phyloP scores from a whole-genome alignment of 2,329 filamentous ascomycete genomes.

The Alternaria triticimaculans region DNA sequence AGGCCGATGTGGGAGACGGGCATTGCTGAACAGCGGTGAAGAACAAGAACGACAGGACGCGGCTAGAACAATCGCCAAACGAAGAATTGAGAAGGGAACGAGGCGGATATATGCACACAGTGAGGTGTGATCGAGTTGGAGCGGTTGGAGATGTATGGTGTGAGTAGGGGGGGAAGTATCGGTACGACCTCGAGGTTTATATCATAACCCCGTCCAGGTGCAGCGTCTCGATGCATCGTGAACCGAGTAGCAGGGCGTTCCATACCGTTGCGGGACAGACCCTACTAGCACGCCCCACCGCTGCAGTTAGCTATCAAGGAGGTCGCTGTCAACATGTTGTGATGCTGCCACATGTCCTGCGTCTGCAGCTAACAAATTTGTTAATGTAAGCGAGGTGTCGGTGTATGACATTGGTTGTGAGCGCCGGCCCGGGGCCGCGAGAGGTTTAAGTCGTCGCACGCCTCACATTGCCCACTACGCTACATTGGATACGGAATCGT shows the following conservation, averaged over 20 bases:
- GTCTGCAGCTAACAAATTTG: slow-evolving; percentile 46
- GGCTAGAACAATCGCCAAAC: slow-evolving; percentile 16
- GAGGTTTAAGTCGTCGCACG: slow-evolving; percentile 32
- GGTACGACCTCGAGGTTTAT: slow-evolving; percentile 42
- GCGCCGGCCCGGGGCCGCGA: slow-evolving; percentile 39
- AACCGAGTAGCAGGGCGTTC: slow-evolving; percentile 36
- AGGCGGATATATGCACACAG: slow-evolving; percentile 19
- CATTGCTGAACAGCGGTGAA: slow-evolving; percentile 53
- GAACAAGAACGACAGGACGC: slow-evolving; percentile 17
- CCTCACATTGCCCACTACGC: slow-evolving; percentile 36
- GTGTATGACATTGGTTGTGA: slow-evolving; percentile 38
- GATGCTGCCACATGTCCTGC: slow-evolving; percentile 51
- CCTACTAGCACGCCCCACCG: slow-evolving; percentile 43
- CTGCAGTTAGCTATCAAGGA: slow-evolving; percentile 45
- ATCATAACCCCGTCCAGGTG: slow-evolving; percentile 32
- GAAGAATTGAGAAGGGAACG: slow-evolving; percentile 5
- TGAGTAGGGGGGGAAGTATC: slow-evolving; percentile 17
- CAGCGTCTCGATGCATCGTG: slow-evolving; percentile 34
- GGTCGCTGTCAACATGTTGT: slow-evolving; percentile 42
- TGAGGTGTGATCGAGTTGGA: slow-evolving; percentile 12
- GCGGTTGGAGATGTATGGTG: slow-evolving; percentile 19
- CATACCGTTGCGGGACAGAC: slow-evolving; percentile 42
- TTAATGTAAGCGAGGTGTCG: slow-evolving; percentile 35
- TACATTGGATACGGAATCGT: slow-evolving; percentile 20
- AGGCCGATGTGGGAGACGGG: slow-evolving; percentile 68